A percentile compares a stretch with the other conserved stretches of the same genome.
Evolutionary conservation across 2,329 filamentous ascomycete genomes (phyloP).

Genomic region (Bipolaris gigantea): DNA sequence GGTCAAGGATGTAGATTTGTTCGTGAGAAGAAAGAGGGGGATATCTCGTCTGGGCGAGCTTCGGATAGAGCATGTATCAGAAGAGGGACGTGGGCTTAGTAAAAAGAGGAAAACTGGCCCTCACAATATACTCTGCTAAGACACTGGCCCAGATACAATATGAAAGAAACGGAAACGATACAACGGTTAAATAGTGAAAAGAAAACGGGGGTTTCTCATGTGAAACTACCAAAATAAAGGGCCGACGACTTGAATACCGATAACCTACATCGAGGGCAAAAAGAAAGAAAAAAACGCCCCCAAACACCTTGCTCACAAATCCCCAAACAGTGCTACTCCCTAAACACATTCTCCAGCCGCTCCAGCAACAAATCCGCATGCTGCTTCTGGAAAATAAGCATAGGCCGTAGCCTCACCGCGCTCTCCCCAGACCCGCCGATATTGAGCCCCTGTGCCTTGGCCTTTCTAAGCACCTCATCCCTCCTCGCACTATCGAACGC

Average conservation of each 20-base stretch:
- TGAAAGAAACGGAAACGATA: too few species aligned
- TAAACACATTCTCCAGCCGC: constrained; percentile 73
- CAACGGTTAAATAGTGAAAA: too few species aligned
- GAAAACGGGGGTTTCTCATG: too few species aligned
- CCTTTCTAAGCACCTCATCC: constrained; percentile 76
- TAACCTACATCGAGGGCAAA: neutral
- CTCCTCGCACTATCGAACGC: constrained; percentile 83
- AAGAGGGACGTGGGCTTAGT: too few species aligned
- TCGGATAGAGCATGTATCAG: too few species aligned
- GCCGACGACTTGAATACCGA: neutral
- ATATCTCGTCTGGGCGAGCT: too few species aligned
- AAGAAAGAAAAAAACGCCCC: neutral
- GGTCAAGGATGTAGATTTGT: neutral
- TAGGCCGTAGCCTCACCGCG: constrained; percentile 80
- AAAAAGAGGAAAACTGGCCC: too few species aligned
- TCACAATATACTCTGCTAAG: too few species aligned
- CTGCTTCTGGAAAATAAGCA: constrained; percentile 89
- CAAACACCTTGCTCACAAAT: neutral
- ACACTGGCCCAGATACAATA: too few species aligned
- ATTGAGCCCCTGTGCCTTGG: constrained; percentile 81
- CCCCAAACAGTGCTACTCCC: constrained; percentile 31
- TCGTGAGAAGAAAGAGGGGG: too few species aligned
- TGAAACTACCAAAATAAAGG: too few species aligned
- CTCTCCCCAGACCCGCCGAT: constrained; percentile 77
- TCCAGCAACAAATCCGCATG: constrained; percentile 86